These are phyloP conservation scores for Rhodotorula toruloides DNA, from an alignment of 768 basidiomycete species.

Conservation along the genomic window DNA sequence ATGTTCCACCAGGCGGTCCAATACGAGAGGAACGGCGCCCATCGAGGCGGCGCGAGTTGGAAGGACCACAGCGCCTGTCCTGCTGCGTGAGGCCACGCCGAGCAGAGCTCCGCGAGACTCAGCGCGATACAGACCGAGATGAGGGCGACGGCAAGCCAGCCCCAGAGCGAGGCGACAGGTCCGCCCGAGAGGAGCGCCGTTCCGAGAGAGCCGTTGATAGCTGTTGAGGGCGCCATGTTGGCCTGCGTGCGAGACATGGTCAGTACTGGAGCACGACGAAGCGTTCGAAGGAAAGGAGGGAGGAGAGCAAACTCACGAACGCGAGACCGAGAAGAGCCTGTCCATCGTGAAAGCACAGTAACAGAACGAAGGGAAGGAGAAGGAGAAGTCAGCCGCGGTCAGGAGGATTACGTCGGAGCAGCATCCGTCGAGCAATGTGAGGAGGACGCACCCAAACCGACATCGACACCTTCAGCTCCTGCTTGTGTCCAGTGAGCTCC, in stretches of 20 bases:
- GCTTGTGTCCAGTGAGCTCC: slow-evolving; percentile 19
- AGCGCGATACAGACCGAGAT: slow-evolving; percentile 10
- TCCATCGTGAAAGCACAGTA: too few species aligned
- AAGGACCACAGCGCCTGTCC: slow-evolving; percentile 27
- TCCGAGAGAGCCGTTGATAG: slow-evolving; percentile 10
- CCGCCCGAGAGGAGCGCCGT: slow-evolving; percentile 18
- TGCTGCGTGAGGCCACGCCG: slow-evolving; percentile 25
- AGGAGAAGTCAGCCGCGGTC: too few species aligned
- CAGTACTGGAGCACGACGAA: not conserved
- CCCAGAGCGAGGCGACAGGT: slow-evolving; percentile 13
- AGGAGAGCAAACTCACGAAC: not conserved
- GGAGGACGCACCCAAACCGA: slow-evolving; percentile 10
- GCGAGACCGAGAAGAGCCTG: slow-evolving; percentile 20
- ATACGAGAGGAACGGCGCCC: slow-evolving; percentile 7
- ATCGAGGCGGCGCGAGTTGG: slow-evolving; percentile 8
- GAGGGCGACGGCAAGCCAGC: slow-evolving; percentile 15
- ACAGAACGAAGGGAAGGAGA: not conserved
- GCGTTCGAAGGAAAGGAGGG: not conserved
- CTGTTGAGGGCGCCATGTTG: slow-evolving; percentile 9
- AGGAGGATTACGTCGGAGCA: too few species aligned
- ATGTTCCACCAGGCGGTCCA: slow-evolving; percentile 14
- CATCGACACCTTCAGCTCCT: slow-evolving; percentile 22
- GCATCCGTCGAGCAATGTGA: too few species aligned
- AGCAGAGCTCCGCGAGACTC: slow-evolving; percentile 21
- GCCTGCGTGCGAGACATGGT: not conserved